Percentiles rank a stretch among this genome's conserved stretches.
These are phyloP conservation scores for Hypsizygus ulmarius DNA, from an alignment of 1,284 basidiomycete genomes.

Conservation along the genomic window DNA sequence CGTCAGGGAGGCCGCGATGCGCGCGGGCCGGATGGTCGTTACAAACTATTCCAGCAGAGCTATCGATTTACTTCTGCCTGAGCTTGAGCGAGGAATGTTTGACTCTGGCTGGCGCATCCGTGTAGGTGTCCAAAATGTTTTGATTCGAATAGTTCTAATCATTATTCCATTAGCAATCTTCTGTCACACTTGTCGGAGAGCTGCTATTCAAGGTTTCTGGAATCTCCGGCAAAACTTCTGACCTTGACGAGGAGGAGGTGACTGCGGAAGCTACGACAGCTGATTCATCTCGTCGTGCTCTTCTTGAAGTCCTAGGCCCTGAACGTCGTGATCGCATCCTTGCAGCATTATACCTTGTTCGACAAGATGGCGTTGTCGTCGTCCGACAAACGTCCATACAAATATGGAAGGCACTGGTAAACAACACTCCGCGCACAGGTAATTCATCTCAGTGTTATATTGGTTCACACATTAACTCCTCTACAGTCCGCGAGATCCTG, in stretches of 20 bases:
- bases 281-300: slow-evolving; percentile 81
- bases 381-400: slow-evolving; percentile 93
- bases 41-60: slow-evolving; percentile 92
- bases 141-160: slow-evolving; percentile 6
- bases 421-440: slow-evolving; percentile 86
- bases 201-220: slow-evolving; percentile 98
- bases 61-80: slow-evolving; percentile 91
- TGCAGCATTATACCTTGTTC: slow-evolving; percentile 88
- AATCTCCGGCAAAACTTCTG: slow-evolving; percentile 84
- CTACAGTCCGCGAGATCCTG: slow-evolving; percentile 89
- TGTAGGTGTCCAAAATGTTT: slow-evolving; percentile 44
- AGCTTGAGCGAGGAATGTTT: slow-evolving; percentile 94
- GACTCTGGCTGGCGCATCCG: slow-evolving; percentile 94
- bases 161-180: slow-evolving; percentile 67
- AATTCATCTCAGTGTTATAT: slow-evolving; percentile 6
- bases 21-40: slow-evolving; percentile 98
- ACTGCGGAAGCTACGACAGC: slow-evolving; percentile 62
- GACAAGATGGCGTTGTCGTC: slow-evolving; percentile 89
- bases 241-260: slow-evolving; percentile 78
- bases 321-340: slow-evolving; percentile 91
- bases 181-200: slow-evolving; percentile 94
- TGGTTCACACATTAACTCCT: slow-evolving; percentile 6
- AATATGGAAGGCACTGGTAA: slow-evolving; percentile 98
- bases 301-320: slow-evolving; percentile 85
- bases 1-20: slow-evolving; percentile 95